Conservation (phyloP, 148 eudicot genomes). For the Spergularia bocconei region DNA sequence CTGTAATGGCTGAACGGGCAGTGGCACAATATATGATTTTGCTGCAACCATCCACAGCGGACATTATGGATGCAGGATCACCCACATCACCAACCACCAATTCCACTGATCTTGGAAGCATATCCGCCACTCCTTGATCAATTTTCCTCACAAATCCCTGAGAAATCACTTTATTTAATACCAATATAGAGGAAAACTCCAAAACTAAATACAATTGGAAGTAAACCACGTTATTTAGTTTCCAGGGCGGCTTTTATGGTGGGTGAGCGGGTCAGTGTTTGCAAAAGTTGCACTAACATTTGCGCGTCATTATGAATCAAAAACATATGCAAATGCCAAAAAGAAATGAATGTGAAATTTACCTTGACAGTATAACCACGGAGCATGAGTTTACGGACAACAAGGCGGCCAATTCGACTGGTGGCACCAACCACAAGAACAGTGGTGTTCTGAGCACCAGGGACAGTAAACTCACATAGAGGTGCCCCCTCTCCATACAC, state of each 20-base stretch:
- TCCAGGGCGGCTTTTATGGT: not conserved
- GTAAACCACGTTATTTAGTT: not conserved
- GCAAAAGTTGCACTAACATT: not conserved
- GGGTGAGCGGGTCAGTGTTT: too few relatives aligned
- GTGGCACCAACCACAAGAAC: conserved; percentile 96
- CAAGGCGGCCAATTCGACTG: conserved; percentile 90
- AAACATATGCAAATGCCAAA: not conserved
- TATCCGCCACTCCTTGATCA: conserved; percentile 61
- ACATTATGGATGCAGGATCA: conserved; percentile 57
- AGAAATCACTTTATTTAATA: not conserved
- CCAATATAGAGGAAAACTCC: conserved; percentile 7
- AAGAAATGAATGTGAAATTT: not conserved
- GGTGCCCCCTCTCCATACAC: conserved; percentile 65
- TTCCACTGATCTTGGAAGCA: conserved; percentile 95
- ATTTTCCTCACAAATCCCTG: conserved; percentile 83
- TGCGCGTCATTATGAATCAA: not conserved
- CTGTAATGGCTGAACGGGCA: conserved; percentile 91
- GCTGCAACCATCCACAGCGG: conserved; percentile 75
- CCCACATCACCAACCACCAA: conserved; percentile 91
- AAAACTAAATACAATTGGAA: conserved; percentile 1
- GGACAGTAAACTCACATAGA: conserved; percentile 79
- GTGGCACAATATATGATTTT: conserved; percentile 95
- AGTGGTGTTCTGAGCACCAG: conserved; percentile 95
- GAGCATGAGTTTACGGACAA: conserved; percentile 95
- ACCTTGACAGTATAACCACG: conserved; percentile 95